Conservation (phyloP, 2,329 filamentous ascomycete species). For the Camptophora hylomeconis region DNA sequence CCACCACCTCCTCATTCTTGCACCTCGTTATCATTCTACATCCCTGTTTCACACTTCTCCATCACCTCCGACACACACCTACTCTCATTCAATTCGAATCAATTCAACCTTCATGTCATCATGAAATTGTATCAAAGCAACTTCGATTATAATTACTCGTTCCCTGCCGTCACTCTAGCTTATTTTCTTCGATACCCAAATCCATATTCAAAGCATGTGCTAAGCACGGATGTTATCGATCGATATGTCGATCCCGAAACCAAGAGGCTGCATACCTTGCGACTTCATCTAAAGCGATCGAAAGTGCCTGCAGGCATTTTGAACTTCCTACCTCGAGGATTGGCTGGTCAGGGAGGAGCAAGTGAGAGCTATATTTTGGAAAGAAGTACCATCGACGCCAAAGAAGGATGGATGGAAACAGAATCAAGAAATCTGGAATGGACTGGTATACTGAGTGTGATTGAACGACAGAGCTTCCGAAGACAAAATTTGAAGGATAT, state of each 20-base stretch:
- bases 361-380: conserved; percentile 53
- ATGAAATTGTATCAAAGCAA: conserved; percentile 42
- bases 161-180: conserved; percentile 52
- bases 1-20: conserved; percentile 2
- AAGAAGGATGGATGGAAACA: conserved; percentile 53
- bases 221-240: conserved; percentile 53
- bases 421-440: conserved; percentile 53
- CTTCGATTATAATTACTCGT: conserved; percentile 52
- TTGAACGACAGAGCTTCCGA: conserved; percentile 46
- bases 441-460: conserved; percentile 51
- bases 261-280: conserved; percentile 46
- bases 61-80: too few relatives aligned
- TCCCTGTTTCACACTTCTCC: too few relatives aligned
- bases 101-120: conserved; percentile 18
- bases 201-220: conserved; percentile 51
- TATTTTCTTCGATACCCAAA: conserved; percentile 59
- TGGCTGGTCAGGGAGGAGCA: conserved; percentile 44
- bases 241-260: conserved; percentile 48
- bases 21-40: conserved; percentile 2
- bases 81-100: too few relatives aligned
- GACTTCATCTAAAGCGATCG: conserved; percentile 50
- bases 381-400: conserved; percentile 47
- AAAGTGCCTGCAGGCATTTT: conserved; percentile 49
- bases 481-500: conserved; percentile 24
- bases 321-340: conserved; percentile 46